These are phyloP conservation scores for Iris macrosiphon DNA, from an alignment of 106 monocot species.

Conservation along the genomic window DNA sequence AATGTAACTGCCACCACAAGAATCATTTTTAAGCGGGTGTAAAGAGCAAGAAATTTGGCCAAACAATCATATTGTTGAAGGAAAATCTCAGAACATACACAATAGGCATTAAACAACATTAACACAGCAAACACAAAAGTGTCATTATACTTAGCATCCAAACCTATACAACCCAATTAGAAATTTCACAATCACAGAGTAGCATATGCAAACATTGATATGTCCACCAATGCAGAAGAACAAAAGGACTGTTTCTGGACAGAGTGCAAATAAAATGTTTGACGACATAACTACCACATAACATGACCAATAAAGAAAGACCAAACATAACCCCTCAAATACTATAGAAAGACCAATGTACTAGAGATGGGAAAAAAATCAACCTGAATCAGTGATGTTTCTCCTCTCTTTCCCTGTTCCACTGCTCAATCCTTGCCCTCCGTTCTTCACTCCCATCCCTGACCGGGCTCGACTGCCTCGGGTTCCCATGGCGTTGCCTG, in stretches of 20 bases:
- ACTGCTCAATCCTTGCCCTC: slow-evolving; percentile 32
- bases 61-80: too few relatives aligned
- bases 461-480: slow-evolving; percentile 14
- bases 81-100: too few relatives aligned
- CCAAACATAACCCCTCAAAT: neutral
- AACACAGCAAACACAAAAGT: neutral
- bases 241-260: neutral
- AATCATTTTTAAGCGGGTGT: too few relatives aligned
- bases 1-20: too few relatives aligned
- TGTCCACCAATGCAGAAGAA: neutral
- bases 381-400: slow-evolving; percentile 14
- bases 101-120: neutral
- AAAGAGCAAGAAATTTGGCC: too few relatives aligned
- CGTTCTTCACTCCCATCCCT: slow-evolving; percentile 29
- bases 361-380: neutral
- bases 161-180: neutral
- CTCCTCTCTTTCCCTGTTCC: slow-evolving; percentile 37
- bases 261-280: slow-evolving; percentile 1
- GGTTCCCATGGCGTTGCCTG: slow-evolving; percentile 20
- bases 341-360: neutral
- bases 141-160: neutral
- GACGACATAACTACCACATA: neutral
- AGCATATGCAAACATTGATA: too few relatives aligned
- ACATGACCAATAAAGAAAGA: neutral
- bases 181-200: neutral